Base-by-base conservation (phyloP, 225 moss, liverwort and hornwort genomes). In the Pseudoscleropodium purum region DNA sequence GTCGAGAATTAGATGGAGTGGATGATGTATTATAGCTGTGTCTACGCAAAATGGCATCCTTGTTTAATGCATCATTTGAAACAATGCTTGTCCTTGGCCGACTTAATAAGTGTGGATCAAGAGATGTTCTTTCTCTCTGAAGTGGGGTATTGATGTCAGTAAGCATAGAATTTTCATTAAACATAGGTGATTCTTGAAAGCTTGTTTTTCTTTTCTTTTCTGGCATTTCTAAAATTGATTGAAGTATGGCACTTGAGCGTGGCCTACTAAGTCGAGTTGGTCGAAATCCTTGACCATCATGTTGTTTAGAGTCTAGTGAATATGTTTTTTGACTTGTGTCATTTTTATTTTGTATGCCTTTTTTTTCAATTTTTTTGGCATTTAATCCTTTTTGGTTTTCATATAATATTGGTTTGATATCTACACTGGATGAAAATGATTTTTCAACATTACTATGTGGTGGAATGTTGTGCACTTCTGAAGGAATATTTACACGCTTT, bases 401-500 rank as follows among this genome's bases (percentile, higher is more conserved):
- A 23, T 76, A 84, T 19, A 9, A 11, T 41, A 43, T 52, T 86
- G 75, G 43, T 6, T 21, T 13, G 1, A 59, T 54, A 19, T 91
- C 62, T 18, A n/a, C 3, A 2, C 36, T n/a, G 3, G 70, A 41
- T 34, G 47, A 57, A 36, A 47, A 49, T 70, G 31, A 13, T 18
- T 59, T 91, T 36, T 85, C 64, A 85, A 8, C 51, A 25, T 81
- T 11, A 41, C 0, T 12, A 20, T 25, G 8, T 60, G 11, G 7
- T 64, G 31, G 9, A 74, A 17, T 75, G 41, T 91, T 41, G 70
- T 60, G 24, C 6, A 8, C 7, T 39, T 69, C 2, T 14, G 6
- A 88, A 66, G 84, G 89, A 1, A 93, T 90, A 49, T 81, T 94
- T 39, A 93, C 72, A 30, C 87, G 93, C 60, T 92, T 94, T 10